Evolutionary conservation across 371 early-diverging fungal genomes (phyloP).

Genomic region (Coemansia sp.): DNA sequence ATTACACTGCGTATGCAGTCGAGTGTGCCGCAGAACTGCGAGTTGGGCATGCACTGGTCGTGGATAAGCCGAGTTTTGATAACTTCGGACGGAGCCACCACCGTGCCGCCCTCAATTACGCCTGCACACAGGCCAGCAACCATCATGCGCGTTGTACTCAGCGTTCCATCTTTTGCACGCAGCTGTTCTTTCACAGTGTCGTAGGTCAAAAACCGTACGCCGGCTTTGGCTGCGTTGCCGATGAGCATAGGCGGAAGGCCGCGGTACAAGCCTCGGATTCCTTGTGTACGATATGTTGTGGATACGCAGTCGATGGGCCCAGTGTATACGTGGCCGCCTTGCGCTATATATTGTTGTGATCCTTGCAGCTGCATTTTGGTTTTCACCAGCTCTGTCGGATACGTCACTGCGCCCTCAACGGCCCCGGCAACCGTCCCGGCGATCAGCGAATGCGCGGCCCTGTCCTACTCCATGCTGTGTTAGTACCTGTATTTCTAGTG

Average conservation of each 20-base stretch:
- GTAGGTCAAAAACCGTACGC: slow-evolving; percentile 86
- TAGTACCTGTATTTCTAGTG: too few relatives aligned
- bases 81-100: slow-evolving; percentile 90
- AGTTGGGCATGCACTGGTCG: slow-evolving; percentile 65
- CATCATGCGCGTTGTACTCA: slow-evolving; percentile 65
- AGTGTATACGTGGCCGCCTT: slow-evolving; percentile 55
- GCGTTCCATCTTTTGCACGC: slow-evolving; percentile 68
- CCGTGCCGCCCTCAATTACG: slow-evolving; percentile 79
- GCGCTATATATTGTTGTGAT: slow-evolving; percentile 35
- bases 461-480: slow-evolving; percentile 4
- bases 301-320: slow-evolving; percentile 81
- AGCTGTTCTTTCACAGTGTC: slow-evolving; percentile 77
- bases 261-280: slow-evolving; percentile 72
- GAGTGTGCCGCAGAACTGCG: slow-evolving; percentile 74
- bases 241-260: slow-evolving; percentile 84
- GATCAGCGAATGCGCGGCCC: slow-evolving; percentile 56
- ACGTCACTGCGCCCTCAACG: slow-evolving; percentile 83
- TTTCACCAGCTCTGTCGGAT: slow-evolving; percentile 92
- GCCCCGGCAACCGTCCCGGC: slow-evolving; percentile 88
- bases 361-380: slow-evolving; percentile 89
- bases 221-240: slow-evolving; percentile 89
- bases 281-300: slow-evolving; percentile 65
- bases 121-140: slow-evolving; percentile 90
- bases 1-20: slow-evolving; percentile 72
- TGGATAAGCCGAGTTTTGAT: slow-evolving; percentile 90